Evolutionary conservation across 2,329 filamentous ascomycete genomes (phyloP), one percentile per base, ranked within the genome.

Genomic region (Botrytis byssoidea): DNA sequence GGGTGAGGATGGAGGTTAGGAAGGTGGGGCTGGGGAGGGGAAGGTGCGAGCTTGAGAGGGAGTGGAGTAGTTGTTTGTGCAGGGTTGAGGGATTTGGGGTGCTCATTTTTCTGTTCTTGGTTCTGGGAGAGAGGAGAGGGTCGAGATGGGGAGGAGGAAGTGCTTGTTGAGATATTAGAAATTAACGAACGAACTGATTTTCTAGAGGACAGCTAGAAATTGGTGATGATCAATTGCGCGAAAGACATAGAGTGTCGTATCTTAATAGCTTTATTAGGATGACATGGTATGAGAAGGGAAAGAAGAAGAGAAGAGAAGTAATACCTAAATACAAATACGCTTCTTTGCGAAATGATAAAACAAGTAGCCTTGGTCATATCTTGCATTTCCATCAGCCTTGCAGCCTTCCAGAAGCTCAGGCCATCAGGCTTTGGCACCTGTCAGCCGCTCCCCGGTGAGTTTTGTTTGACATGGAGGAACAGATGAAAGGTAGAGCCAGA

Each of bases 211-310:
- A 35, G 32, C 2, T 48, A 9, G 46, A 66, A 46, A 20, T 25
- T 9, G 6, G 1, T 1, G 1, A 14, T 20, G 20, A 46, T 25
- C 1, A 4, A 32, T 22, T 22, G 3, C 18, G 44, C 29, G 2
- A 35, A 6, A 67, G 32, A 40, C 64, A 67, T 57, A 29, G 2
- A 14, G 3, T n/a, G 4, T 20, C 7, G 14, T n/a, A 7, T n/a
- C 48, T 25, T 55, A 55, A 55, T 55, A n/a, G 12, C 25, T 55
- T 55, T 55, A n/a, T 55, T n/a, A n/a, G 5, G 2, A n/a, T 16
- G 0, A 0, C 25, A n/a, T n/a, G 12, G 48, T n/a, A 55, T 12
- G 20, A 29, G 22, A 67, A 37, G 16, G 9, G 20, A 10, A 25
- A n/a, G 7, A 18, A 8, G 22, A 18, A 16, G n/a, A 48, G 12